Base-by-base conservation (phyloP, 2,329 filamentous ascomycete genomes). In the Pestalotiopsis fici region DNA sequence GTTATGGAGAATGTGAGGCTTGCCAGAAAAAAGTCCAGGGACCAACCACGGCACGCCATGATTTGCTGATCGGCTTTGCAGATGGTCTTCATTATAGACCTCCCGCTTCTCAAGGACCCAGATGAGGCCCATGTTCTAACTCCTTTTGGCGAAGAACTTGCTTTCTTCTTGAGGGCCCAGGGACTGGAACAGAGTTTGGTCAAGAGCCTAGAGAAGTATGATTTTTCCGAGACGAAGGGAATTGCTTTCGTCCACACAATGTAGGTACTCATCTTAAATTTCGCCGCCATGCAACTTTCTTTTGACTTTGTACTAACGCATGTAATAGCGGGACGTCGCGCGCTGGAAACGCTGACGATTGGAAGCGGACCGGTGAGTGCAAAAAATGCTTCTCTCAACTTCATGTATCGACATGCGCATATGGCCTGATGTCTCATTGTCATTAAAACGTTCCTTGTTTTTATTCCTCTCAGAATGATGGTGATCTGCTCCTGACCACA, bases 61-160 rank as follows among this genome's bases (percentile, higher is more conserved):
- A 50, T 31, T 15, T 50, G 64, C 72, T 76, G 50, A 78, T 64
- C 13, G 37, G 27, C 23, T 60, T 47, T 35, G 9, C 43, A 92
- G 90, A 91, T 90, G 73, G 89, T 95, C 7, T 98, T 97, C 76
- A 76, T 98, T n/a, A 95, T 99, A 71, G 96, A 99, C 76, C 87
- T 98, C 9, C 95, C 96, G 5, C 85, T 87, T 54, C 78, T 88
- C 27, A 73, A 80, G n/a, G 74, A 75, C 50, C 71, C 74, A n/a
- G 71, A 71, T 63, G 66, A 78, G 72, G 68, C 79, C 71, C 78
- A 81, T 74, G 43, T 66, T 65, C 37, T 76, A 69, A 72, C 88
- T 0, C 67, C 75, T 3, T 98, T 97, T 76, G 88, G 88, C 23
- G 85, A 88, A 67, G 91, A 95, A 54, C 82, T 98, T 28, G 78